Percentiles rank a stretch among this genome's conserved stretches.
Conservation (phyloP, 2,329 filamentous ascomycete species). For the Fusarium sulawesiense region DNA sequence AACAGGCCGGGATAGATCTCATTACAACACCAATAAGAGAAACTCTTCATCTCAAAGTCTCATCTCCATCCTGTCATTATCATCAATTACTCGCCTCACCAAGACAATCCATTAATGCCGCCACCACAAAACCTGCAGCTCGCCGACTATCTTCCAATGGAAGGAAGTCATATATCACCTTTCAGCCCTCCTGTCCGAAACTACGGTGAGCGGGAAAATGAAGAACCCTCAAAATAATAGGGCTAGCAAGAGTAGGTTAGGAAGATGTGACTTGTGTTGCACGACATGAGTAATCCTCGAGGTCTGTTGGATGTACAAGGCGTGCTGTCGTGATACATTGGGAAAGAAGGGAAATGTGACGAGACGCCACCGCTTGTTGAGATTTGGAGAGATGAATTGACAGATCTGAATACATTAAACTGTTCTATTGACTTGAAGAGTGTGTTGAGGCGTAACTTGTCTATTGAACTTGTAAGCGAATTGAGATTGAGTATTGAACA, state of each 20-base stretch:
- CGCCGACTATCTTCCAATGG: conserved; percentile 26
- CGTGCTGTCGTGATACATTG: conserved; percentile 19
- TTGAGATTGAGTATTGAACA: not conserved
- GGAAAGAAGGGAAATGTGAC: conserved; percentile 18
- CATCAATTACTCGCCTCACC: not conserved
- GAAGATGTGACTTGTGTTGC: conserved; percentile 9
- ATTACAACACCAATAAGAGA: not conserved
- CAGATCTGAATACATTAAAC: not conserved
- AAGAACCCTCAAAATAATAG: conserved; percentile 1
- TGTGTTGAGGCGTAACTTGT: not conserved
- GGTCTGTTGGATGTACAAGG: conserved; percentile 22
- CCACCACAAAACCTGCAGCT: conserved; percentile 28
- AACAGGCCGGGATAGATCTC: too few species aligned
- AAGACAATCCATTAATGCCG: not conserved
- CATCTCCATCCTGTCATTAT: too few species aligned
- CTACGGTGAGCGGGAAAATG: conserved; percentile 27
- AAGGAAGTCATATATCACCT: conserved; percentile 17
- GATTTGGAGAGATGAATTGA: not conserved
- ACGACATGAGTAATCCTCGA: conserved; percentile 31
- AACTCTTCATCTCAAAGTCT: too few species aligned
- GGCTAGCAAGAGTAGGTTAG: conserved; percentile 5
- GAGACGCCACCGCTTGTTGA: conserved; percentile 34
- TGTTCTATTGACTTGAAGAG: too few species aligned
- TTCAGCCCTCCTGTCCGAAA: conserved; percentile 12
- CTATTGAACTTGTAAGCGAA: not conserved